A percentile compares a stretch with the other conserved stretches of the same genome.
These are phyloP conservation scores for Monosporascus sp. DNA, from an alignment of 2,329 filamentous ascomycete species.

Conservation along the genomic window DNA sequence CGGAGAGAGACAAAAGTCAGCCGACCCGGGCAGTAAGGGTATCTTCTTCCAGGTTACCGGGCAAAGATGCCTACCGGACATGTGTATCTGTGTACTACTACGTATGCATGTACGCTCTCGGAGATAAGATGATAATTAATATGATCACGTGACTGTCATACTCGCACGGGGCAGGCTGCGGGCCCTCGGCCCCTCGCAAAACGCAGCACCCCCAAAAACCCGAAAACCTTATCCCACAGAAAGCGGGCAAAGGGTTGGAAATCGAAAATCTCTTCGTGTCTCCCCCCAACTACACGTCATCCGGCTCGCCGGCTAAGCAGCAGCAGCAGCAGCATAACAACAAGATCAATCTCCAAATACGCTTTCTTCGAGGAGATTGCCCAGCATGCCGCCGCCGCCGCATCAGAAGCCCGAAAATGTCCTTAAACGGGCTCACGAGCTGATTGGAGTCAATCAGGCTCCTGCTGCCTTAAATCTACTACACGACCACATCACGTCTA, in stretches of 20 bases:
- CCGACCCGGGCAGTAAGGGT: too few species aligned
- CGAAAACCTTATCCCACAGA: not conserved
- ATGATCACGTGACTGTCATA: not conserved
- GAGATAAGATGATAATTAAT: not conserved
- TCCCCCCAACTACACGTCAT: slow-evolving; percentile 7
- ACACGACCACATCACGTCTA: slow-evolving; percentile 98
- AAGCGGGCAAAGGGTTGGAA: slow-evolving; percentile 12
- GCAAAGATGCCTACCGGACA: too few species aligned
- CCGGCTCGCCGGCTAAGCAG: slow-evolving; percentile 11
- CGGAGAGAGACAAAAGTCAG: too few species aligned
- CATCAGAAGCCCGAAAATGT: slow-evolving; percentile 99
- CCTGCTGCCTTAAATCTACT: slow-evolving; percentile 89
- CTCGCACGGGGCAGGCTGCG: too few species aligned
- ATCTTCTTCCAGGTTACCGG: too few species aligned
- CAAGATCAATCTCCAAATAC: not conserved
- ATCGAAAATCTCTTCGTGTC: slow-evolving; percentile 24
- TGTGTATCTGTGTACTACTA: too few species aligned
- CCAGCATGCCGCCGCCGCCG: slow-evolving; percentile 77
- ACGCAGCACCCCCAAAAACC: not conserved
- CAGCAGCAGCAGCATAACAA: not conserved
- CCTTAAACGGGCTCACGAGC: slow-evolving; percentile 95
- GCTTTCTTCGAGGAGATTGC: slow-evolving; percentile 25
- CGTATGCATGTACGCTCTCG: not conserved
- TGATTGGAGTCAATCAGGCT: slow-evolving; percentile 94
- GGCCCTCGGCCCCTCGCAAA: slow-evolving; percentile 1